Base-by-base conservation (phyloP, 106 monocot species). In the Apostasia shenzhenica region DNA sequence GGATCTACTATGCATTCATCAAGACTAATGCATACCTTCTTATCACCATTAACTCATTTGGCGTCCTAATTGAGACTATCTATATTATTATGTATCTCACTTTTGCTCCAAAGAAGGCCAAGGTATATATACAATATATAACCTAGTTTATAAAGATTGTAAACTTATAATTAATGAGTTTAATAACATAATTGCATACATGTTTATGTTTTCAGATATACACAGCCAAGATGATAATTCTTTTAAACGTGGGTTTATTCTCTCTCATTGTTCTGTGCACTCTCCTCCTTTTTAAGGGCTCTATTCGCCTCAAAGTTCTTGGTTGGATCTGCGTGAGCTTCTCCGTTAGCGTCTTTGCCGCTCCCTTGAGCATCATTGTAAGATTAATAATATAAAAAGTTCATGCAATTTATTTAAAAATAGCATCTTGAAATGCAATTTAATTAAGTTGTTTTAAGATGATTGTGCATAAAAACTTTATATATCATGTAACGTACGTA, bases 331-430 rank as follows among this genome's bases (percentile, higher is more conserved):
- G 72, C 13, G 72, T 72, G 7, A 54, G 48, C 5, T 72, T 72
- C 41, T 61, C 72, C 50, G 72, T 72, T 49, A 54, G 72, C 63
- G 72, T 72, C 10, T 72, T 72, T n/a, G 72, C 54, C 4, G 72
- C 72, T 41, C 72, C 72, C 39, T 72, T 72, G 48, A 72, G 72
- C 62, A 62, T 72, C 61, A 72, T 72, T 11, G 72, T 72, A 62
- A 48, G 72, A 40, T 42, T 26, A 67, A 38, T 55, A 8, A 43
- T 45, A 45, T 62, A 45, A 1, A 48, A 52, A 4, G 4, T 52
- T 52, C 52, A 37, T 47, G 2, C 2, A 6, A 26, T 26, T 26
- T 26, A 26, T 26, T 26, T 26, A 26, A 26, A 26, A 26, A 26
- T 26, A 26, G 26, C 26, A 26, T 26, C 26, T 26, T 26, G 26